Conservation (phyloP, 2,329 filamentous ascomycete genomes). For the Aspergillus udagawae region DNA sequence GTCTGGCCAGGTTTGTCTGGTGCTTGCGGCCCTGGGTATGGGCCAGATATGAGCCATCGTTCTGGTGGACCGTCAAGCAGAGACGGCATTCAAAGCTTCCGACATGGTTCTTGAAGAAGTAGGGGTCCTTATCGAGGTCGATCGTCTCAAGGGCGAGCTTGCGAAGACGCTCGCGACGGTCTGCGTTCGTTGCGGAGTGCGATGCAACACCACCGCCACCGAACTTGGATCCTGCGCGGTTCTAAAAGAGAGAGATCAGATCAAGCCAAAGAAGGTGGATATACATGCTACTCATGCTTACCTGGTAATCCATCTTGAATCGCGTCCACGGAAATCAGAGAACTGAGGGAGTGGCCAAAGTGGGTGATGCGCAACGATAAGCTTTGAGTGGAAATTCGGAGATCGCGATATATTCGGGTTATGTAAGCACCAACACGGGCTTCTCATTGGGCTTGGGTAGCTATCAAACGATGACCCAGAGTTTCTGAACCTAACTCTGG, state of each 20-base stretch:
- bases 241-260: slow-evolving; percentile 49
- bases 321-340: neutral
- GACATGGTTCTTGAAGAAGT: slow-evolving; percentile 99
- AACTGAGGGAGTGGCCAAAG: slow-evolving; percentile 11
- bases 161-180: slow-evolving; percentile 92
- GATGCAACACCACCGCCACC: slow-evolving; percentile 96
- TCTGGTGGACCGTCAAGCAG: slow-evolving; percentile 96
- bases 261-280: slow-evolving; percentile 10
- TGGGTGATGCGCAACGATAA: slow-evolving; percentile 2
- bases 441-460: slow-evolving; percentile 5
- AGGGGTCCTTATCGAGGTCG: slow-evolving; percentile 98
- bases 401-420: slow-evolving; percentile 11
- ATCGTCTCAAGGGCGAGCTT: slow-evolving; percentile 98
- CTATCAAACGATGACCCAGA: slow-evolving; percentile 6
- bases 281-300: slow-evolving; percentile 17
- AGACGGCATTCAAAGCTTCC: slow-evolving; percentile 97
- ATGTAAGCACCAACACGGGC: slow-evolving; percentile 20
- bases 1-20: slow-evolving; percentile 93
- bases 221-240: slow-evolving; percentile 95
- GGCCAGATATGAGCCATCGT: slow-evolving; percentile 96
- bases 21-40: slow-evolving; percentile 99
- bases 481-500: neutral
- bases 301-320: slow-evolving; percentile 49
- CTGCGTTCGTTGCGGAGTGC: slow-evolving; percentile 87
- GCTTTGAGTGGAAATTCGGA: slow-evolving; percentile 5